These are phyloP conservation scores for Parachaetomium inaequale DNA, from an alignment of 495 filamentous ascomycete genomes.

Conservation along the genomic window DNA sequence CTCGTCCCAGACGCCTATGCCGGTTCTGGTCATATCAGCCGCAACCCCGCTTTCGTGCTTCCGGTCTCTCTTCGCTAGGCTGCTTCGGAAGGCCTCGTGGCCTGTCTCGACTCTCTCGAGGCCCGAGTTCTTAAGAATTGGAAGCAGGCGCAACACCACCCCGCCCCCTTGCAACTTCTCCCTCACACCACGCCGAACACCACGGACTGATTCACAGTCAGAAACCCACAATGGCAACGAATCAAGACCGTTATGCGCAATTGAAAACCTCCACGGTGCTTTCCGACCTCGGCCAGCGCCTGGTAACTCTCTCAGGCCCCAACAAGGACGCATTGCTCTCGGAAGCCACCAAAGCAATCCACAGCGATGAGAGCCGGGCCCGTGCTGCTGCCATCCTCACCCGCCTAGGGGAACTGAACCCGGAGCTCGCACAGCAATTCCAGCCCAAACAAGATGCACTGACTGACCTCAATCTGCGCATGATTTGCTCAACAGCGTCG, in stretches of 20 bases:
- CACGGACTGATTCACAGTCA: not conserved
- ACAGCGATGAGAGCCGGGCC: not conserved
- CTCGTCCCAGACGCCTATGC: too few relatives aligned
- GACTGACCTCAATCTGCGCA: constrained; percentile 13
- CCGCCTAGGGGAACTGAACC: constrained; percentile 20
- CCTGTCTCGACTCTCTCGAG: too few relatives aligned
- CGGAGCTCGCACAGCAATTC: constrained; percentile 14
- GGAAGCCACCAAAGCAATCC: not conserved
- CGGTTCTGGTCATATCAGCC: too few relatives aligned
- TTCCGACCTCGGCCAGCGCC: constrained; percentile 7
- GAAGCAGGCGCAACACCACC: too few relatives aligned
- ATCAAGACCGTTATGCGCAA: constrained; percentile 5
- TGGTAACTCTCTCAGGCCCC: constrained; percentile 6
- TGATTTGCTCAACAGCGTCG: constrained; percentile 11
- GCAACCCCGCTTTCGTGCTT: too few relatives aligned
- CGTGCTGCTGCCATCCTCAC: constrained; percentile 18
- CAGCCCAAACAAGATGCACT: constrained; percentile 18
- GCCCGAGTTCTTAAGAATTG: too few relatives aligned
- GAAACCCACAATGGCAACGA: not conserved
- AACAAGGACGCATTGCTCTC: constrained; percentile 16
- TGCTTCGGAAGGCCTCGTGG: too few relatives aligned
- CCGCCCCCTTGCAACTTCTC: too few relatives aligned
- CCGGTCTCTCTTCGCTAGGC: too few relatives aligned
- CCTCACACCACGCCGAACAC: too few relatives aligned
- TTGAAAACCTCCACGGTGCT: not conserved